Conservation (phyloP, 371 early-diverging fungal species). For the Zychaea mexicana region DNA sequence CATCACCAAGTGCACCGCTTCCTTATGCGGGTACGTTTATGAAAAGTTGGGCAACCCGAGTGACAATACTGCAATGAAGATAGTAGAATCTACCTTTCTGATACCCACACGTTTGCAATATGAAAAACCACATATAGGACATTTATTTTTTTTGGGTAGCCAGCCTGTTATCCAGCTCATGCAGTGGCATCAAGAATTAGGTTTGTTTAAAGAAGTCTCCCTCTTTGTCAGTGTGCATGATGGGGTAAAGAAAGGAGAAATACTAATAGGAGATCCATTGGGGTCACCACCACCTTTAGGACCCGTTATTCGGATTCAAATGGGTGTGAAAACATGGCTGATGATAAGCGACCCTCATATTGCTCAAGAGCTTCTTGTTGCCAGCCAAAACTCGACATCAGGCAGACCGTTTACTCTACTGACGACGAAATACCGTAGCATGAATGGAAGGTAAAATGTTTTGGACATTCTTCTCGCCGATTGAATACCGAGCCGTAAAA, state of each 20-base stretch:
- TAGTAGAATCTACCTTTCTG: no score
- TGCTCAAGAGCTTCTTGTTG: constrained; percentile 24
- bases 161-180: constrained; percentile 4
- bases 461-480: not conserved
- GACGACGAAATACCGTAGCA: constrained; percentile 11
- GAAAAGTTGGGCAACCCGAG: no score
- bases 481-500: not conserved
- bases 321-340: constrained; percentile 25
- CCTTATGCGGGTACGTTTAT: constrained; percentile 7
- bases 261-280: not conserved
- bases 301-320: constrained; percentile 16
- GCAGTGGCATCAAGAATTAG: constrained; percentile 17
- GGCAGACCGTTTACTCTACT: constrained; percentile 10
- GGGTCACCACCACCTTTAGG: not conserved
- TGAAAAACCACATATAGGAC: constrained; percentile 6
- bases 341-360: constrained; percentile 19
- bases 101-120: no score
- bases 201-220: not conserved
- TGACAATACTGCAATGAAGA: no score
- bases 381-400: constrained; percentile 9
- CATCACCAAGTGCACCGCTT: not conserved
- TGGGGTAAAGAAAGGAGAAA: not conserved
- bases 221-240: not conserved
- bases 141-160: constrained; percentile 4
- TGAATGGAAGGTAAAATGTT: constrained; percentile 18